Evolutionary conservation across 495 filamentous ascomycete genomes (phyloP).

Genomic region (Neurospora sp.): DNA sequence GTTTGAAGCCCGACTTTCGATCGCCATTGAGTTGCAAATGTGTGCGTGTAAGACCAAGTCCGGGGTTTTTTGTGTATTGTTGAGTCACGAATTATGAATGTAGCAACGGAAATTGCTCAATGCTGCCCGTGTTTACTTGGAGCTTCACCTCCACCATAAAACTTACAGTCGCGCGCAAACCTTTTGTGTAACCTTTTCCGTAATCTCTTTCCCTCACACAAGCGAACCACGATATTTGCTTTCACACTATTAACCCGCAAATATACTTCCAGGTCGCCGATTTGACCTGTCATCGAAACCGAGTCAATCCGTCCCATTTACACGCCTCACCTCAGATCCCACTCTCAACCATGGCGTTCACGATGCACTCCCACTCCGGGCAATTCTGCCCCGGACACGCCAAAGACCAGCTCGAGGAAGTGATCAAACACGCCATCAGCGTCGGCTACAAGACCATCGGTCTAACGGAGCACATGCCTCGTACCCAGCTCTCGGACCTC

Average conservation of each 20-base stretch:
- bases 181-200: not conserved
- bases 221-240: not conserved
- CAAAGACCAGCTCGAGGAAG: constrained; percentile 68
- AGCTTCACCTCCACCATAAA: not conserved
- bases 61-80: not conserved
- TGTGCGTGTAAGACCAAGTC: not conserved
- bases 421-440: constrained; percentile 69
- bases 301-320: not conserved
- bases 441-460: constrained; percentile 73
- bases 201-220: not conserved
- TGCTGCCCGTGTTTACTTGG: too few relatives aligned
- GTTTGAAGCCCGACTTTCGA: not conserved
- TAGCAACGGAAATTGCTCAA: not conserved
- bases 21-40: not conserved
- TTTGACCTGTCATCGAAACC: not conserved
- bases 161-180: not conserved
- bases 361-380: constrained; percentile 97
- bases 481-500: constrained; percentile 58
- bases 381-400: constrained; percentile 93
- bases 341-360: constrained; percentile 66
- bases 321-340: not conserved
- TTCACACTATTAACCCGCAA: not conserved
- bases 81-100: not conserved
- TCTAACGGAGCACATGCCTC: constrained; percentile 95
- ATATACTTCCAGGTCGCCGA: not conserved